Evolutionary conservation across 1,139 yeast genomes (phyloP).

Genomic region (Hansenula sp.): DNA sequence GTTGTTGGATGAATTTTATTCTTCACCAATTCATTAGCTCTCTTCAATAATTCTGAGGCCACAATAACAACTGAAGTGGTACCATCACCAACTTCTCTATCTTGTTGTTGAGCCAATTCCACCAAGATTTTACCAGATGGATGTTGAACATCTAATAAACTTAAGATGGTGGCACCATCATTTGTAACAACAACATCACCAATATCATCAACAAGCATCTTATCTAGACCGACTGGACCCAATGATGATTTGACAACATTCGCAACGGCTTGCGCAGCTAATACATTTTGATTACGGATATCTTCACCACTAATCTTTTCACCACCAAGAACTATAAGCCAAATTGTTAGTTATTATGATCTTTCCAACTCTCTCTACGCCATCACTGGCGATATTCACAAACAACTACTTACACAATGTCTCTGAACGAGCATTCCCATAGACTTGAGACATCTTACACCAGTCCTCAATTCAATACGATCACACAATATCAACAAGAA

Average conservation of each 20-base stretch:
- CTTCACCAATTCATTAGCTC: constrained; percentile 92
- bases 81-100: constrained; percentile 98
- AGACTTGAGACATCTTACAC: constrained; percentile 46
- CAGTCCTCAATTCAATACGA: too few relatives aligned
- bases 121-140: constrained; percentile 98
- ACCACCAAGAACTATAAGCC: constrained; percentile 74
- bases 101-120: constrained; percentile 98
- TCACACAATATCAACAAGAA: too few relatives aligned
- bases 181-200: constrained; percentile 99
- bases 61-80: constrained; percentile 94
- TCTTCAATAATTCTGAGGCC: constrained; percentile 85
- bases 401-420: constrained; percentile 52
- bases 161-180: constrained; percentile 95
- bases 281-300: constrained; percentile 90
- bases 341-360: neutral
- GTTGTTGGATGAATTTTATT: constrained; percentile 97
- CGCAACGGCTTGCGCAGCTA: constrained; percentile 95
- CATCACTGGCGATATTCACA: neutral
- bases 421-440: constrained; percentile 76
- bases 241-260: constrained; percentile 95
- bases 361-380: too few relatives aligned
- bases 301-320: constrained; percentile 96
- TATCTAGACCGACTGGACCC: constrained; percentile 98
- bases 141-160: constrained; percentile 92
- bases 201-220: constrained; percentile 98